Conservation (phyloP, 805 yeast species). For the Yamadazyma paraphyllophila region DNA sequence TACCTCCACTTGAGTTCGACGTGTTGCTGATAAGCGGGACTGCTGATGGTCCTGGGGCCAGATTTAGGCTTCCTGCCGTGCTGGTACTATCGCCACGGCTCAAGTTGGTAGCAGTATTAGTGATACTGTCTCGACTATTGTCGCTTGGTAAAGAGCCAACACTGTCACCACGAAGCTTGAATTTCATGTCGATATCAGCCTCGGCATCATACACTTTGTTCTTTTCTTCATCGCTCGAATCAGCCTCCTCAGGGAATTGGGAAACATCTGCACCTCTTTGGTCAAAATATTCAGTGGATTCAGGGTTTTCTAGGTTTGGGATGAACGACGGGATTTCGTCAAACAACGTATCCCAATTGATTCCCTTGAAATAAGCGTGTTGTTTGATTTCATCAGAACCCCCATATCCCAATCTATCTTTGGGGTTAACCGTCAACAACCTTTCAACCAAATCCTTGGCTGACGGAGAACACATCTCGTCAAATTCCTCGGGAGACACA, state of each 20-base stretch:
- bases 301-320: constrained; percentile 77
- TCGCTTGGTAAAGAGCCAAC: not conserved
- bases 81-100: constrained; percentile 10
- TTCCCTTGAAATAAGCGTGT: constrained; percentile 73
- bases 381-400: constrained; percentile 76
- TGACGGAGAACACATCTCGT: constrained; percentile 51
- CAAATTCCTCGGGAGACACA: constrained; percentile 49
- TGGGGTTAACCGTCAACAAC: constrained; percentile 63
- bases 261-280: constrained; percentile 78
- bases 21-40: not conserved
- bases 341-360: constrained; percentile 74
- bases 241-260: constrained; percentile 52
- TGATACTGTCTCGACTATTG: not conserved
- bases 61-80: constrained; percentile 12
- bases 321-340: constrained; percentile 76
- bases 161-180: constrained; percentile 1
- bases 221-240: constrained; percentile 28
- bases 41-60: constrained; percentile 20
- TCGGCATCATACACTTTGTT: not conserved
- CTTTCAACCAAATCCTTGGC: constrained; percentile 73
- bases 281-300: constrained; percentile 89
- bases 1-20: constrained; percentile 5
- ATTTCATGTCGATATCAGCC: not conserved
- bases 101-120: not conserved
- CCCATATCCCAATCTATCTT: constrained; percentile 66